phyloP scores from a whole-genome alignment of 257 asterid genomes.

The Lycium barbarum region DNA sequence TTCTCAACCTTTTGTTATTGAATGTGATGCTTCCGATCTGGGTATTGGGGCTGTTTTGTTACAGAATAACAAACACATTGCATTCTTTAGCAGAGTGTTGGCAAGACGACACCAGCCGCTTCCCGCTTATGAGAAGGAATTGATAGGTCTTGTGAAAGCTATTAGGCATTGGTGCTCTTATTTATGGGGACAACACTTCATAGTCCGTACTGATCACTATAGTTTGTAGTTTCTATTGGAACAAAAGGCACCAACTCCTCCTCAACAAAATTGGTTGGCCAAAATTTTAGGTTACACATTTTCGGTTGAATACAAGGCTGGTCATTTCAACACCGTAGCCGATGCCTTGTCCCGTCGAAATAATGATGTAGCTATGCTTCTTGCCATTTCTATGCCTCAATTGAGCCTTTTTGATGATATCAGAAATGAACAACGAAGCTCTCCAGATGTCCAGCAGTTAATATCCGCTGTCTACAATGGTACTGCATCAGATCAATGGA shows the following conservation, averaged over 20 bases:
- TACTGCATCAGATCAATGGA: neutral
- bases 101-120: neutral
- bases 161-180: neutral
- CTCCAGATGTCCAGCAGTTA: neutral
- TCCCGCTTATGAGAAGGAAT: neutral
- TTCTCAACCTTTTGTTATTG: neutral
- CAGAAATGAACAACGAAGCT: neutral
- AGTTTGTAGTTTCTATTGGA: neutral
- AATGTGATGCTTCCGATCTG: neutral
- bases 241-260: neutral
- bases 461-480: neutral
- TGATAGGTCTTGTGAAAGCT: neutral
- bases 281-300: neutral
- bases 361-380: neutral
- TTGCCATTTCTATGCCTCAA: neutral
- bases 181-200: neutral
- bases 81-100: neutral
- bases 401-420: neutral
- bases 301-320: neutral
- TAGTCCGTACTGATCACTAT: neutral
- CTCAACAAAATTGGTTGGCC: neutral
- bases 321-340: neutral
- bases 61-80: neutral
- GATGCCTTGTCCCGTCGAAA: neutral
- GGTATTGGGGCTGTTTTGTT: neutral